These are phyloP conservation scores for Neckera pumila DNA, from an alignment of 225 moss, liverwort and hornwort genomes.

Conservation along the genomic window DNA sequence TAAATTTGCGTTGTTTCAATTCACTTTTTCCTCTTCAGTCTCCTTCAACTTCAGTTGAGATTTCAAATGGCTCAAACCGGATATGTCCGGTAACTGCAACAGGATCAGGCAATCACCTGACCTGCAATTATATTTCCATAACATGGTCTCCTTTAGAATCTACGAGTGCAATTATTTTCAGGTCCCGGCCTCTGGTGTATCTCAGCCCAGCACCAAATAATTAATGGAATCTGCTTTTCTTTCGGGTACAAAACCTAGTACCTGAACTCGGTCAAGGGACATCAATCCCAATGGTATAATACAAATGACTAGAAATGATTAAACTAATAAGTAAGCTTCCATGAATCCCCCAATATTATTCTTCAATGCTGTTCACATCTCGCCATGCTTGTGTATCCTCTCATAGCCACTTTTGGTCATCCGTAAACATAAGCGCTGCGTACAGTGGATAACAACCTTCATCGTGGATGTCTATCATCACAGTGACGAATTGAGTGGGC, in stretches of 20 bases:
- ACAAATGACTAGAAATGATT: neutral
- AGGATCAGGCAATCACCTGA: neutral
- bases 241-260: neutral
- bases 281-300: neutral
- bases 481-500: too few relatives aligned
- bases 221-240: neutral
- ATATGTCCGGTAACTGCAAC: neutral
- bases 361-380: neutral
- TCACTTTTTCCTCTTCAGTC: neutral
- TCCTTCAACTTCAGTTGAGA: neutral
- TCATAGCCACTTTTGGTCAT: neutral
- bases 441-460: neutral
- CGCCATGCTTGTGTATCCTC: neutral
- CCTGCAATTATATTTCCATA: neutral
- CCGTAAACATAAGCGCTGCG: neutral
- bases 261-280: neutral
- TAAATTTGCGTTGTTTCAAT: neutral
- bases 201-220: neutral
- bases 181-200: neutral
- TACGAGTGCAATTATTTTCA: neutral
- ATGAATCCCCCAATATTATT: neutral
- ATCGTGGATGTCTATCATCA: too few relatives aligned
- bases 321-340: neutral
- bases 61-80: neutral
- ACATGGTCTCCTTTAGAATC: neutral